Conservation (phyloP, 257 asterid genomes). For the Phtheirospermum japonicum region DNA sequence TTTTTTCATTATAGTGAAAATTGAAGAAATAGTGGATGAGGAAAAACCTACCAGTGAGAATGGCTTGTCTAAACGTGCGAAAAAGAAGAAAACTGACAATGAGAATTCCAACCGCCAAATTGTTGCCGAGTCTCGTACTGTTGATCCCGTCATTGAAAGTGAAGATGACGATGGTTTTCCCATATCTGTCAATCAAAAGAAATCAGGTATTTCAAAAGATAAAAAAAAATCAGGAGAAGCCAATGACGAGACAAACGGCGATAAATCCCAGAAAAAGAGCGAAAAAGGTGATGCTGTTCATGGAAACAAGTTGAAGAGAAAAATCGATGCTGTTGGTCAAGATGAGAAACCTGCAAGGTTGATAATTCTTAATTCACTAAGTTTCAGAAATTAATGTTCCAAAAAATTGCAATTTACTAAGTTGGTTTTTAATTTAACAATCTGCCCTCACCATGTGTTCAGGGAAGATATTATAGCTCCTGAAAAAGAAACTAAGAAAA, state of each 20-base stretch:
- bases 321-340: conserved; percentile 42
- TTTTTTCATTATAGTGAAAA: conserved; percentile 52
- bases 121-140: conserved; percentile 43
- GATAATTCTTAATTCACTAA: conserved; percentile 17
- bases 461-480: conserved; percentile 35
- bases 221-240: conserved; percentile 27
- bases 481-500: conserved; percentile 39
- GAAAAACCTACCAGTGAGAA: conserved; percentile 48
- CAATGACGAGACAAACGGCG: conserved; percentile 25
- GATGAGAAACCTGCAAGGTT: conserved; percentile 54
- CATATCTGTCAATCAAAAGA: conserved; percentile 34
- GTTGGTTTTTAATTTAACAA: conserved; percentile 9
- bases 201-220: conserved; percentile 30
- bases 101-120: conserved; percentile 45
- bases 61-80: conserved; percentile 40
- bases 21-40: conserved; percentile 83
- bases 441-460: conserved; percentile 17
- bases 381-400: background rate
- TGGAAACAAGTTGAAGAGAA: conserved; percentile 52
- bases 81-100: conserved; percentile 50
- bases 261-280: conserved; percentile 37
- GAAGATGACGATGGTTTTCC: conserved; percentile 99
- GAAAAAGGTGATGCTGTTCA: conserved; percentile 34
- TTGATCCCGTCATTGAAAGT: conserved; percentile 52
- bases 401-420: background rate